phyloP scores from a whole-genome alignment of 2,329 filamentous ascomycete species.

The Microdochium trichocladiopsis region DNA sequence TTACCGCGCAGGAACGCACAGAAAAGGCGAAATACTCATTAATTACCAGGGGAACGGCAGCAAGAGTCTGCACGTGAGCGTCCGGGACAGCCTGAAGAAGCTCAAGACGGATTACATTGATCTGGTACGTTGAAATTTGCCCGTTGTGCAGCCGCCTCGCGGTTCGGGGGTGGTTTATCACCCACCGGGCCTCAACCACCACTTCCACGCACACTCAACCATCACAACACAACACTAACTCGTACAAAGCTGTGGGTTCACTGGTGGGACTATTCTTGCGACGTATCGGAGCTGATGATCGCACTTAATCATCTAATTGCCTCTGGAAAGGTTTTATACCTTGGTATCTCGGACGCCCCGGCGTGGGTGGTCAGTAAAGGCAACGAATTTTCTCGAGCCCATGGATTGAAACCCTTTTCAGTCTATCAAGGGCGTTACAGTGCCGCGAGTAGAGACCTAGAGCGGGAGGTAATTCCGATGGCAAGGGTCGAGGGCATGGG shows the following conservation, averaged over 20 bases:
- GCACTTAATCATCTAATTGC: constrained; percentile 31
- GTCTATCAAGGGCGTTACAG: constrained; percentile 34
- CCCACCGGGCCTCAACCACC: no score
- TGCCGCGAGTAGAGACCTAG: constrained; percentile 23
- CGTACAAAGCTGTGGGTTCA: constrained; percentile 37
- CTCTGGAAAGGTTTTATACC: constrained; percentile 32
- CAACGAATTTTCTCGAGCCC: constrained; percentile 28
- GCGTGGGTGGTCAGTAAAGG: constrained; percentile 31
- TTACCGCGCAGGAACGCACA: constrained; percentile 28
- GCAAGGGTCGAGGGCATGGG: constrained; percentile 37
- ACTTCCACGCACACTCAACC: no score
- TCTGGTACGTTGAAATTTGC: no score
- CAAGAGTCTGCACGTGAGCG: constrained; percentile 51
- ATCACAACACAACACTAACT: no score
- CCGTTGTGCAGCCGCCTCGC: no score
- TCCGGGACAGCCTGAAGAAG: constrained; percentile 50
- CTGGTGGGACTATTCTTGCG: constrained; percentile 35
- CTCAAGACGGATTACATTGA: constrained; percentile 55
- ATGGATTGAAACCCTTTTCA: constrained; percentile 26
- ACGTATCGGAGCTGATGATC: constrained; percentile 34
- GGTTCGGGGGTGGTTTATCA: no score
- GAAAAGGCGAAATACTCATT: constrained; percentile 35
- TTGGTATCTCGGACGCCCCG: constrained; percentile 30
- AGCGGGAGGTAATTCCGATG: constrained; percentile 36
- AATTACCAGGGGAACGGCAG: constrained; percentile 53